A percentile compares a stretch with the other conserved stretches of the same genome.
phyloP scores from a whole-genome alignment of 2,329 filamentous ascomycete genomes.

The Biscogniauxia mediterranea region DNA sequence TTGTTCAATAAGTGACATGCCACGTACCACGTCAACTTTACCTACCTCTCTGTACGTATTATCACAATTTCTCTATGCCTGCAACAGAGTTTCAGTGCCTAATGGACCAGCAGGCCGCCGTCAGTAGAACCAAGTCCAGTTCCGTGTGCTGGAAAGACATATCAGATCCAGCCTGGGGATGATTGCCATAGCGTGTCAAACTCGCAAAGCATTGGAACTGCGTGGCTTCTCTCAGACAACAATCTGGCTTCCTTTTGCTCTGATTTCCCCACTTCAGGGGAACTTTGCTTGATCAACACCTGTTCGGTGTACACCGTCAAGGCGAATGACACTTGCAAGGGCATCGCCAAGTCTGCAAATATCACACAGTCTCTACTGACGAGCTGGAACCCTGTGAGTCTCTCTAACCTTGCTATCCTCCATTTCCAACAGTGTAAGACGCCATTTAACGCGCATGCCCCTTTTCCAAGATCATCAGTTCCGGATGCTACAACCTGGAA shows the following conservation, averaged over 20 bases:
- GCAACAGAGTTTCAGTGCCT: too few relatives aligned
- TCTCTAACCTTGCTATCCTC: too few relatives aligned
- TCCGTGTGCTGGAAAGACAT: not conserved
- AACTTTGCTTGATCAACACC: constrained; percentile 5
- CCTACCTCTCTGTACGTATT: too few relatives aligned
- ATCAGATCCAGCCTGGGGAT: constrained; percentile 7
- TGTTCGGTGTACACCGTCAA: constrained; percentile 21
- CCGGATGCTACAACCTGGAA: constrained; percentile 22
- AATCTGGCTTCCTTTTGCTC: constrained; percentile 8
- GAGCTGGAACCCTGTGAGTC: constrained; percentile 23
- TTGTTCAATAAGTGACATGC: constrained; percentile 4
- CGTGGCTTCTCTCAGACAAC: constrained; percentile 17
- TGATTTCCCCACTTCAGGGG: constrained; percentile 7
- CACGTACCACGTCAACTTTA: constrained; percentile 5
- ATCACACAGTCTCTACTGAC: constrained; percentile 20
- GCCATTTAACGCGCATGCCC: too few relatives aligned
- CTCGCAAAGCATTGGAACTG: constrained; percentile 10
- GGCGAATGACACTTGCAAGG: constrained; percentile 21
- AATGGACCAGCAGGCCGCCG: too few relatives aligned
- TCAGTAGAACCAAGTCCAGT: too few relatives aligned
- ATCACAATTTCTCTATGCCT: too few relatives aligned
- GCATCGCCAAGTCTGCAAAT: constrained; percentile 15
- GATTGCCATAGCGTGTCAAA: constrained; percentile 11
- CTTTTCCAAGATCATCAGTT: constrained; percentile 11
- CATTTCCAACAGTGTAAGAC: too few relatives aligned